Evolutionary conservation across 2,329 filamentous ascomycete species (phyloP).

Genomic region (Verticillium dahliae): DNA sequence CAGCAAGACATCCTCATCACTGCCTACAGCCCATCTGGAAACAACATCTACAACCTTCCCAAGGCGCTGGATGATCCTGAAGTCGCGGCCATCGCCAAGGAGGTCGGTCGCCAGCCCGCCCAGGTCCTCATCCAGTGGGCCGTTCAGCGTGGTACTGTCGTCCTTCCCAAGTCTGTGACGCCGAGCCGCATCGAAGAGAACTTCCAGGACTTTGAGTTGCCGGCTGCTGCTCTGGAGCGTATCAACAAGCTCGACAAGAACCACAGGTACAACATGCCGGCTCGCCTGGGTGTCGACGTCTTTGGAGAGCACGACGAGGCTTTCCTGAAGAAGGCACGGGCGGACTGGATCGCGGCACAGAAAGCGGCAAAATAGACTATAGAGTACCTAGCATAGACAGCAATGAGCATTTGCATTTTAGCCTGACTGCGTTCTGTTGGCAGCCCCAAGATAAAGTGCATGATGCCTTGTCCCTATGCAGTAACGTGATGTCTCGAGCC

Average conservation of each 20-base stretch:
- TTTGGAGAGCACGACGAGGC: slow-evolving; percentile 33
- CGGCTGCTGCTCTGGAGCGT: slow-evolving; percentile 26
- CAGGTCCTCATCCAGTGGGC: slow-evolving; percentile 49
- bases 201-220: slow-evolving; percentile 28
- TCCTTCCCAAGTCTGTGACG: slow-evolving; percentile 49
- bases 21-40: slow-evolving; percentile 58
- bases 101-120: slow-evolving; percentile 43
- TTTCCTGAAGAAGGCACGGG: slow-evolving; percentile 24
- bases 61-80: slow-evolving; percentile 41
- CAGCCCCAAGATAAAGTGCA: background rate
- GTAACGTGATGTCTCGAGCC: background rate
- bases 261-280: slow-evolving; percentile 35
- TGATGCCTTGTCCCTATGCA: no score
- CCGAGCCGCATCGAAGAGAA: slow-evolving; percentile 42
- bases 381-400: background rate
- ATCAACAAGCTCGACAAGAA: slow-evolving; percentile 30
- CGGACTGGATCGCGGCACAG: slow-evolving; percentile 26
- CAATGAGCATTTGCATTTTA: background rate
- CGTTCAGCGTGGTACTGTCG: slow-evolving; percentile 44
- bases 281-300: slow-evolving; percentile 32
- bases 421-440: no score
- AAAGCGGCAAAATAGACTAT: slow-evolving; percentile 12
- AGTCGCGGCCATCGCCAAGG: slow-evolving; percentile 45
- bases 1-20: slow-evolving; percentile 42
- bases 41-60: slow-evolving; percentile 33